phyloP scores from a whole-genome alignment of 257 asterid genomes.

The Gentiana dahurica region DNA sequence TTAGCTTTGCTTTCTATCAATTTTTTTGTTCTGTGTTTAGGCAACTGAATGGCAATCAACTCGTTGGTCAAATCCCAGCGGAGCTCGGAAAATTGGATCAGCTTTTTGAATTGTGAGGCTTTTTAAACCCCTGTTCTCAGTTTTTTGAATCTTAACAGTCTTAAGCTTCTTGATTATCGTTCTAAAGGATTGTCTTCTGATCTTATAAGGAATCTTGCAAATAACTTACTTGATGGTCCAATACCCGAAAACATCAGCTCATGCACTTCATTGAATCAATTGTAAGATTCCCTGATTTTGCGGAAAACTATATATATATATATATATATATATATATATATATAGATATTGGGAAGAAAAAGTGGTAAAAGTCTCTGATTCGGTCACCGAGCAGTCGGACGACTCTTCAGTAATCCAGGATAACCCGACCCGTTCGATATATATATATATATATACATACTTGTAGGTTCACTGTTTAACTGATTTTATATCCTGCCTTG shows the following conservation, averaged over 20 bases:
- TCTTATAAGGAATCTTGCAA: constrained; percentile 64
- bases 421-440: too few relatives aligned
- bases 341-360: too few relatives aligned
- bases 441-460: too few relatives aligned
- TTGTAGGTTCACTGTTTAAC: background rate
- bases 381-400: too few relatives aligned
- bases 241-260: constrained; percentile 91
- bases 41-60: constrained; percentile 83
- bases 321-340: too few relatives aligned
- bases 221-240: constrained; percentile 79
- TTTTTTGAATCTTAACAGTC: too few relatives aligned
- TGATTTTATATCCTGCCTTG: background rate
- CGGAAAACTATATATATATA: background rate
- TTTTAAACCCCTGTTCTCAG: background rate
- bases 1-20: constrained; percentile 1
- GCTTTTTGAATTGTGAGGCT: constrained; percentile 84
- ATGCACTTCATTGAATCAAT: constrained; percentile 84
- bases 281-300: constrained; percentile 36
- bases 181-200: background rate
- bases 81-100: constrained; percentile 86
- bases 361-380: too few relatives aligned
- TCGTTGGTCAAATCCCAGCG: constrained; percentile 69
- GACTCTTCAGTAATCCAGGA: too few relatives aligned
- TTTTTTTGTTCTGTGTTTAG: constrained; percentile 25
- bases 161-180: too few relatives aligned